Conservation (phyloP, 495 filamentous ascomycete genomes). For the Apiosordaria backusii region DNA sequence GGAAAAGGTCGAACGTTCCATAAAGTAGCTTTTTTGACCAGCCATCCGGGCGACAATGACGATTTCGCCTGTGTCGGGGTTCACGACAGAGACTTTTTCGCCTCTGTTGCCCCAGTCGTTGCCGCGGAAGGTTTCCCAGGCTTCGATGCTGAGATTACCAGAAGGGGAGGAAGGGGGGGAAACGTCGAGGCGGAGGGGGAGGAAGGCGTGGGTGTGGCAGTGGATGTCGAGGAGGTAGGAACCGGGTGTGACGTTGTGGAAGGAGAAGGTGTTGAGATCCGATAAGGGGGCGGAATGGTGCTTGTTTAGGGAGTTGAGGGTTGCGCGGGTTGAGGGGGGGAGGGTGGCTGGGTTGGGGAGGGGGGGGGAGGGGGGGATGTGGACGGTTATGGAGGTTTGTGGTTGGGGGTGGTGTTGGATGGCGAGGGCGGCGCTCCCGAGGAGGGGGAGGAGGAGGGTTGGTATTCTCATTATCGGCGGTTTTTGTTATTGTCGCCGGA, state of each 20-base stretch:
- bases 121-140: conserved; percentile 83
- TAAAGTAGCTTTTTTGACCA: conserved; percentile 66
- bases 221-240: conserved; percentile 81
- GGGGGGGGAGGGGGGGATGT: conserved; percentile 43
- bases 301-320: conserved; percentile 54
- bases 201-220: conserved; percentile 67
- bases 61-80: conserved; percentile 22
- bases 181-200: conserved; percentile 73
- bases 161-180: not conserved
- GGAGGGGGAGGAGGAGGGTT: conserved; percentile 20
- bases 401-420: conserved; percentile 9
- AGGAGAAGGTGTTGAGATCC: conserved; percentile 64
- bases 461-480: conserved; percentile 15
- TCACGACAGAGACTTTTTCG: conserved; percentile 45
- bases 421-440: not conserved
- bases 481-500: not conserved
- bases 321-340: conserved; percentile 68
- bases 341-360: conserved; percentile 57
- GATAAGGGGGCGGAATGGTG: conserved; percentile 57
- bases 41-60: conserved; percentile 58
- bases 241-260: conserved; percentile 61
- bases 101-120: conserved; percentile 86
- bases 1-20: conserved; percentile 51
- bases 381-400: conserved; percentile 30
- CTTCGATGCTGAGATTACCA: conserved; percentile 45